phyloP scores from a whole-genome alignment of 164 flowering plant species.

The Kingdonia uniflora region DNA sequence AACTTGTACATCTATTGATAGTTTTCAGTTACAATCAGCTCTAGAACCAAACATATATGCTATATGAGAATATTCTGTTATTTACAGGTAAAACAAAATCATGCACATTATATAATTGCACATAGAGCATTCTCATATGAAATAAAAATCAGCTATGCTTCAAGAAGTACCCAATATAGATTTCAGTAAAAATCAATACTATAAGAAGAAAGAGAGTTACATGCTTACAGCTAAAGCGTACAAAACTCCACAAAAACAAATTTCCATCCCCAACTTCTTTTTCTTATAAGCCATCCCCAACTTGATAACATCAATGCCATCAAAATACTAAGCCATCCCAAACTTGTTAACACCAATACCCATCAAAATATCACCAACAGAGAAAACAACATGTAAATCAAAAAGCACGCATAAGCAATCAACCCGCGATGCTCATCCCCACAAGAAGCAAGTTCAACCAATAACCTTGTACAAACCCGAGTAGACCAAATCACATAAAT shows the following conservation, averaged over 20 bases:
- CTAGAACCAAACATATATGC: too few relatives aligned
- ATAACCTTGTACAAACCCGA: slow-evolving; percentile 54
- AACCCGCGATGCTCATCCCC: slow-evolving; percentile 81
- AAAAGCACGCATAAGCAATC: slow-evolving; percentile 75
- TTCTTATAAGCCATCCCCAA: background rate
- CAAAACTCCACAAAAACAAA: background rate
- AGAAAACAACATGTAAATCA: slow-evolving; percentile 73
- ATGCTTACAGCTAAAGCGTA: background rate
- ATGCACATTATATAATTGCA: too few relatives aligned
- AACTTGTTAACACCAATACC: background rate
- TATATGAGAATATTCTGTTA: too few relatives aligned
- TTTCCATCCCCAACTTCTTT: too few relatives aligned
- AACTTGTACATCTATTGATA: too few relatives aligned
- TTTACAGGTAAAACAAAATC: too few relatives aligned
- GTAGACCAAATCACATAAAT: slow-evolving; percentile 74
- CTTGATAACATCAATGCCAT: background rate
- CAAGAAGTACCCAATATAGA: too few relatives aligned
- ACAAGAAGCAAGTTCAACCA: slow-evolving; percentile 58
- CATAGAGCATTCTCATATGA: too few relatives aligned
- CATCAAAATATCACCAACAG: slow-evolving; percentile 65
- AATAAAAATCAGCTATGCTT: too few relatives aligned
- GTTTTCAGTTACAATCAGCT: too few relatives aligned
- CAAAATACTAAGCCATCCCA: background rate
- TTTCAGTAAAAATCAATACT: too few relatives aligned
- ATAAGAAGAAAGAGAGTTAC: too few relatives aligned